Conservation (phyloP, 1,284 basidiomycete genomes). For the Trichosporon sp. region DNA sequence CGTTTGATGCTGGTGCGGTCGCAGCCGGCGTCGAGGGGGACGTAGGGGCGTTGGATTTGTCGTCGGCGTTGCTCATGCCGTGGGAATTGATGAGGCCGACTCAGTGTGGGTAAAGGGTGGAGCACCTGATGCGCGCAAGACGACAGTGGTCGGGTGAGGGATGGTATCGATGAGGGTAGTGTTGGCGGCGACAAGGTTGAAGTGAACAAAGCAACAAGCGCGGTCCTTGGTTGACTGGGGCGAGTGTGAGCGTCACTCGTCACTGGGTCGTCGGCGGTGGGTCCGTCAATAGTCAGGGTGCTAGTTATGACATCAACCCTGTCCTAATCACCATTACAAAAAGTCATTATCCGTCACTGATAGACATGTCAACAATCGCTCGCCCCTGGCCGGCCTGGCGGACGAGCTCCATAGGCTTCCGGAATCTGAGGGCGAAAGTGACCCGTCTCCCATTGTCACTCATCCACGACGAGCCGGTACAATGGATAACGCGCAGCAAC, state of each 20-base stretch:
- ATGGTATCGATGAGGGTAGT: not conserved
- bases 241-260: conserved; percentile 4
- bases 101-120: not conserved
- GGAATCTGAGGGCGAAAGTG: not conserved
- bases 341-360: not conserved
- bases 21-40: conserved; percentile 9
- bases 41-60: conserved; percentile 11
- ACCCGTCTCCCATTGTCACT: not conserved
- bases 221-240: not conserved
- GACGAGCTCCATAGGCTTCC: not conserved
- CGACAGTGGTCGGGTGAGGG: not conserved
- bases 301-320: not conserved
- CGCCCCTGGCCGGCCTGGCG: not conserved
- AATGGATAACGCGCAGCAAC: not conserved
- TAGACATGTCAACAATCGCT: not conserved
- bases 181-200: not conserved
- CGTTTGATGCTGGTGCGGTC: conserved; percentile 2
- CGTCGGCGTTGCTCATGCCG: conserved; percentile 8
- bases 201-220: not conserved
- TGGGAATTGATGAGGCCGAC: not conserved
- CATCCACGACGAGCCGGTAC: not conserved
- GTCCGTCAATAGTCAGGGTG: not conserved
- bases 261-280: not conserved
- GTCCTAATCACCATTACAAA: not conserved
- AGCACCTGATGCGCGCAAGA: not conserved